Base-by-base conservation (phyloP, 2,329 filamentous ascomycete species). In the Pseudocercospora eumusae region DNA sequence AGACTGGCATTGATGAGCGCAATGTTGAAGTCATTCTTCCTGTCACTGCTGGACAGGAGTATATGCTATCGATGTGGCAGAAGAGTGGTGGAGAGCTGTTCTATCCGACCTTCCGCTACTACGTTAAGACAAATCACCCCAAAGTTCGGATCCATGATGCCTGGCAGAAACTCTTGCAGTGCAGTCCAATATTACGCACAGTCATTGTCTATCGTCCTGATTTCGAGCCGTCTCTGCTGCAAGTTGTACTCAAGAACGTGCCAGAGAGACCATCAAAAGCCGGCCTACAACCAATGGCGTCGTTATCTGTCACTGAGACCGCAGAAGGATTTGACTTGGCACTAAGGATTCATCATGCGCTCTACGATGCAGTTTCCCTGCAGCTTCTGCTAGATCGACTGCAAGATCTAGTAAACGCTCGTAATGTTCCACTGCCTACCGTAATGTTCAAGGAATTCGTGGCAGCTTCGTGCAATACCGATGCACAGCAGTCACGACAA, bases 301-400 rank as follows among this genome's bases (percentile, higher is more conserved):
- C 69, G 2, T 61, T 74, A 23, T 59, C 66, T 4, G 58, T 59
- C 1, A 52, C n/a, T 2, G 61, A 66, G 1, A 57, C 66, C 3
- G 59, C 65, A 9, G 56, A 60, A 7, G 62, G 59, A 11, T 70
- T 61, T 56, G 49, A 53, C 7, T 60, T 81, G 49, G 67, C 76
- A 50, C 76, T 83, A 1, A 79, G 80, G 25, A 88, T 97, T 4
- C 92, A 96, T 65, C 93, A 98, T 73, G 90, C 90, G 0, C 80
- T 97, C 0, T 98, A 97, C 71, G 93, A 97, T 73, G 92, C 88
- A 5, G 82, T 96, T 63, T 95, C 90, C 69, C 79, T 97, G 4
- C 84, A 87, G 0, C 73, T 82, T 0, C 77, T 96, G 5, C 78
- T 92, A 21, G 72, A 81, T 13, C 76, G 83, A 44, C 76, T 86